These are phyloP conservation scores for Dianthus caryophyllus DNA, from an alignment of 148 eudicot genomes.

Conservation along the genomic window DNA sequence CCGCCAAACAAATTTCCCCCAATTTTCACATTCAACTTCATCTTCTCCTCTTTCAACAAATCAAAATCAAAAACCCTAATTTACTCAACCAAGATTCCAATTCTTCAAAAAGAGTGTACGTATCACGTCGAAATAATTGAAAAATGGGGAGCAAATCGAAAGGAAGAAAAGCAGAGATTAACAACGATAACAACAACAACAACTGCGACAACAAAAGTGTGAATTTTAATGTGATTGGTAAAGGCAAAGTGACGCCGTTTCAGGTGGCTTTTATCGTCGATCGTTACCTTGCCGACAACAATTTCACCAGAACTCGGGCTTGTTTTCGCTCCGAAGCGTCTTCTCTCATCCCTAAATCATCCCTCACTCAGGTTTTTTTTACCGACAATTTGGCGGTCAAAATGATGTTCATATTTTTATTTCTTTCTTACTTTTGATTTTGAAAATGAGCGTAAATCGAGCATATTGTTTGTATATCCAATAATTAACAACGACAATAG, in stretches of 20 bases:
- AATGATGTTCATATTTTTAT: no score
- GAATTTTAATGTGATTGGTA: slow-evolving; percentile 28
- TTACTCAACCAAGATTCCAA: not conserved
- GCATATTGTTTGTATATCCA: no score
- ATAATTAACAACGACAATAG: no score
- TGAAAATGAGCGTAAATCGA: no score
- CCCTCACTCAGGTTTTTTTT: slow-evolving; percentile 49
- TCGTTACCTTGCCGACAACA: slow-evolving; percentile 69
- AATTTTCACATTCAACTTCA: not conserved
- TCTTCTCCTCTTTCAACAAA: slow-evolving; percentile 1
- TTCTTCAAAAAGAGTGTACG: not conserved
- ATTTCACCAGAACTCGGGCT: slow-evolving; percentile 42
- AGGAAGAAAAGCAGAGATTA: slow-evolving; percentile 25
- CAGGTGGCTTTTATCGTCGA: slow-evolving; percentile 88
- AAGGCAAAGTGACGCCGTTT: slow-evolving; percentile 60
- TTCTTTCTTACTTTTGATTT: no score
- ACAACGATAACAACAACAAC: slow-evolving; percentile 7
- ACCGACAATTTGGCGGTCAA: no score
- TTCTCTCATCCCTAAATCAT: slow-evolving; percentile 49
- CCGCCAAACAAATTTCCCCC: not conserved
- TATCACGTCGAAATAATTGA: not conserved
- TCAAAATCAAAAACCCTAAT: not conserved
- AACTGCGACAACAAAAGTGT: not conserved
- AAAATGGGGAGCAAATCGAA: slow-evolving; percentile 45
- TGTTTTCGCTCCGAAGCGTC: slow-evolving; percentile 69